These are phyloP conservation scores for Coemansia sp. DNA, from an alignment of 192 early-diverging fungal species.

Conservation along the genomic window DNA sequence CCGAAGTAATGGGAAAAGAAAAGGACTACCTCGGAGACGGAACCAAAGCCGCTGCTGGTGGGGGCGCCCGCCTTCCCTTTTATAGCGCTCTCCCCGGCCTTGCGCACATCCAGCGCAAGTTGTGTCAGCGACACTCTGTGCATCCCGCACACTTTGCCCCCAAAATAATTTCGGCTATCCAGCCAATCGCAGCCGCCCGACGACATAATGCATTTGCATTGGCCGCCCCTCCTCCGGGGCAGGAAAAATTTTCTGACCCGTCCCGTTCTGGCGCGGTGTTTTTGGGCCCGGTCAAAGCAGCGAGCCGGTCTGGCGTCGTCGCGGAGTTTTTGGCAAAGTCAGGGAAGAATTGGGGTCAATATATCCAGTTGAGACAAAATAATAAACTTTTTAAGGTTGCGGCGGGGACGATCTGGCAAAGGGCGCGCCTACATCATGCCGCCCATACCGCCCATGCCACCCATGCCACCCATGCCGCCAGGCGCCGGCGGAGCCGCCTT, in stretches of 20 bases:
- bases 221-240: conserved; percentile 3
- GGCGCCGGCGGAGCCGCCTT: conserved; percentile 57
- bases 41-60: conserved; percentile 31
- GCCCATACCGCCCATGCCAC: conserved; percentile 71
- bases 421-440: conserved; percentile 47
- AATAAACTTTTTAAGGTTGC: not conserved
- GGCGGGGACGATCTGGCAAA: not conserved
- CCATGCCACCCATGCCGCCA: conserved; percentile 68
- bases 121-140: not conserved
- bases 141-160: conserved; percentile 4
- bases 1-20: conserved; percentile 42
- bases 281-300: too few species aligned
- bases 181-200: conserved; percentile 3
- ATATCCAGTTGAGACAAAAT: not conserved
- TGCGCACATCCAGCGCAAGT: not conserved
- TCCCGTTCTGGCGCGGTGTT: too few species aligned
- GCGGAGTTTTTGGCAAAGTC: too few species aligned
- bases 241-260: not conserved
- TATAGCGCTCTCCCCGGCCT: conserved; percentile 23
- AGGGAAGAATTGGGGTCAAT: too few species aligned
- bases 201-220: conserved; percentile 3
- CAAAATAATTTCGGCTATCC: not conserved
- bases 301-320: too few species aligned
- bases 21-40: conserved; percentile 55
- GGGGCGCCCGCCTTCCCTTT: conserved; percentile 15